A percentile compares a stretch with the other conserved stretches of the same genome.
Conservation (phyloP, 1,139 yeast species). For the Hyphopichia khmerensis region DNA sequence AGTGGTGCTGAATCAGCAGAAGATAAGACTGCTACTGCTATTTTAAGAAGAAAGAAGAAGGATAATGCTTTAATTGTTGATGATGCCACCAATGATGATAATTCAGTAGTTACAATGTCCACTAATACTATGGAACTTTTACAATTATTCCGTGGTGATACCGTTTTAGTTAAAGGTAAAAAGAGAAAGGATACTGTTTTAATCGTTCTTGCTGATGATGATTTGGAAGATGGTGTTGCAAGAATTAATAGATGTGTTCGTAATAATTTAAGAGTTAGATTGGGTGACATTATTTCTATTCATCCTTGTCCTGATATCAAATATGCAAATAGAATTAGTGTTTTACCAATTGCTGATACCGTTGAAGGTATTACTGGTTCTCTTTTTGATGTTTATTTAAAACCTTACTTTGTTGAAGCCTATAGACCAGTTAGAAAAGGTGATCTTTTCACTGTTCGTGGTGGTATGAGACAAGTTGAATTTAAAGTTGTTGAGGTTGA, state of each 20-base stretch:
- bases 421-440: conserved; percentile 98
- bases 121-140: conserved; percentile 93
- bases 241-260: conserved; percentile 94
- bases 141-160: conserved; percentile 96
- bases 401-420: conserved; percentile 98
- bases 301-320: conserved; percentile 98
- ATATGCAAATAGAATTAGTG: conserved; percentile 91
- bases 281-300: conserved; percentile 87
- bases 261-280: conserved; percentile 88
- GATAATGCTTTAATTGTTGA: conserved; percentile 92
- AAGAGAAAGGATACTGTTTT: conserved; percentile 98
- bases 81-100: conserved; percentile 96
- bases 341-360: conserved; percentile 95
- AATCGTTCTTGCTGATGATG: conserved; percentile 95
- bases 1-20: conserved; percentile 50
- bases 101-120: conserved; percentile 92
- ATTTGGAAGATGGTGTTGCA: conserved; percentile 93
- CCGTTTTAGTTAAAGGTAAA: conserved; percentile 95
- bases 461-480: conserved; percentile 98
- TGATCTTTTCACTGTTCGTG: conserved; percentile 93
- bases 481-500: conserved; percentile 98
- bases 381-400: conserved; percentile 91
- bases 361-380: conserved; percentile 98
- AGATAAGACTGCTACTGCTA: conserved; percentile 96
- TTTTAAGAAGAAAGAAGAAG: conserved; percentile 95